Conservation (phyloP, 2,329 filamentous ascomycete genomes). For the Nothophoma quercina region DNA sequence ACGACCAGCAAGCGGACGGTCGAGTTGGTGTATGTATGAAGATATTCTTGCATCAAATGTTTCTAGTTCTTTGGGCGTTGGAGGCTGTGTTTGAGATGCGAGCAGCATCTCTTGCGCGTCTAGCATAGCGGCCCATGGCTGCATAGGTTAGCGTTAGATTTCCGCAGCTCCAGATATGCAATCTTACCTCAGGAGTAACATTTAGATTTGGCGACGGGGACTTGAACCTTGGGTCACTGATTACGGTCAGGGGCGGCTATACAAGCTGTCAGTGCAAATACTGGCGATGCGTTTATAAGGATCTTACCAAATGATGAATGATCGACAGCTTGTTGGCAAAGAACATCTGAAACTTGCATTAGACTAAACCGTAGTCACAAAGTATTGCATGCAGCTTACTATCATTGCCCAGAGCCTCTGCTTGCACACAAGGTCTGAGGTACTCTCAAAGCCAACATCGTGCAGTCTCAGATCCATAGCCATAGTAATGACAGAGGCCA, state of each 20-base stretch:
- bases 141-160: not conserved
- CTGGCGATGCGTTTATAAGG: no score
- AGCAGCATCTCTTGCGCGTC: slow-evolving; percentile 10
- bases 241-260: slow-evolving; percentile 4
- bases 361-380: not conserved
- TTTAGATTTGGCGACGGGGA: not conserved
- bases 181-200: slow-evolving; percentile 1
- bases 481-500: slow-evolving; percentile 14
- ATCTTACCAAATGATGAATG: slow-evolving; percentile 16
- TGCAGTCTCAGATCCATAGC: slow-evolving; percentile 11
- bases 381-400: not conserved
- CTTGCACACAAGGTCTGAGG: slow-evolving; percentile 2
- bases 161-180: not conserved
- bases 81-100: not conserved
- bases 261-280: not conserved
- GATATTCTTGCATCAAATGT: not conserved
- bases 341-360: not conserved
- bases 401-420: slow-evolving; percentile 9
- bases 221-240: not conserved
- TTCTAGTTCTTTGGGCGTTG: slow-evolving; percentile 1
- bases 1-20: not conserved
- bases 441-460: not conserved
- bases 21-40: slow-evolving; percentile 1
- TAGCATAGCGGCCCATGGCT: slow-evolving; percentile 7
- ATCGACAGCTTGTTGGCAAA: slow-evolving; percentile 16